Conservation (phyloP, 176 grass and related monocot species). For the Cymbopogon citratus region DNA sequence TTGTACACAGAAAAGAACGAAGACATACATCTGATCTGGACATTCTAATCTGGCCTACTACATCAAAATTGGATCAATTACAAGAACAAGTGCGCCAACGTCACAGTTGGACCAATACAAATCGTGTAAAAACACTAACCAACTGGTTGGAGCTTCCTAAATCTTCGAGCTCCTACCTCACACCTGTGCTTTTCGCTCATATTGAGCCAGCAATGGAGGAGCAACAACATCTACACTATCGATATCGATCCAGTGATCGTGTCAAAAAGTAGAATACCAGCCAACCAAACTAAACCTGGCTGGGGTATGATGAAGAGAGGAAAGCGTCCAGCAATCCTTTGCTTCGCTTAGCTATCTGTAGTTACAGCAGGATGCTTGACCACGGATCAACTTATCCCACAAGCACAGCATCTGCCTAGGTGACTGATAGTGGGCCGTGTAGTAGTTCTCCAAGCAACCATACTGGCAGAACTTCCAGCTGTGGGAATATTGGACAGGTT, state of each 20-base stretch:
- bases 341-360: slow-evolving; percentile 52
- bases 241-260: not conserved
- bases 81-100: not conserved
- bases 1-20: not conserved
- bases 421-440: slow-evolving; percentile 94
- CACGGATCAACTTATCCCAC: slow-evolving; percentile 74
- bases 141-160: slow-evolving; percentile 33
- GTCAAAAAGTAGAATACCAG: slow-evolving; percentile 32
- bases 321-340: not conserved
- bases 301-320: not conserved
- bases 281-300: slow-evolving; percentile 31
- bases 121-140: slow-evolving; percentile 21
- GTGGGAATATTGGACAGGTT: slow-evolving; percentile 71
- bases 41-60: slow-evolving; percentile 26
- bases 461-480: slow-evolving; percentile 97
- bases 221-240: slow-evolving; percentile 35
- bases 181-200: not conserved
- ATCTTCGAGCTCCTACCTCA: slow-evolving; percentile 38
- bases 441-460: slow-evolving; percentile 82
- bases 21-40: slow-evolving; percentile 1
- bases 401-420: slow-evolving; percentile 84
- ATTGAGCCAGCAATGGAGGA: not conserved
- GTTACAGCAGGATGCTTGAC: slow-evolving; percentile 72
- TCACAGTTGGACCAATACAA: slow-evolving; percentile 6
- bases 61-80: slow-evolving; percentile 51